phyloP scores from a whole-genome alignment of 2,329 filamentous ascomycete species.

The Colletotrichum sp. region DNA sequence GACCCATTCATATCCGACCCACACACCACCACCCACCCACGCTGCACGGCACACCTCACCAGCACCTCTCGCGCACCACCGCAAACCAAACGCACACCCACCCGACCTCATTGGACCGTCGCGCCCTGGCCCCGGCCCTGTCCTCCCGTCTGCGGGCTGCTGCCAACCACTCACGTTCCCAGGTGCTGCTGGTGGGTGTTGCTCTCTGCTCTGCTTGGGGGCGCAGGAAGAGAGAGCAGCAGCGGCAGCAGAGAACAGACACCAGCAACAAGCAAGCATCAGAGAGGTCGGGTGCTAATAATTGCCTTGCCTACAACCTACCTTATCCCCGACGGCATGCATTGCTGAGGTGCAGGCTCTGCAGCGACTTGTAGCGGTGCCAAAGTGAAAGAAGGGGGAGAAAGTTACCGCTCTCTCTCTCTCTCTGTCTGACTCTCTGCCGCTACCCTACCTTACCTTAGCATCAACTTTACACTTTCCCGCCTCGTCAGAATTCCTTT shows the following conservation, averaged over 20 bases:
- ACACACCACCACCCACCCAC: neutral
- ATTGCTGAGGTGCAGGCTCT: neutral
- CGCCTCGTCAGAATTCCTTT: conserved; percentile 8
- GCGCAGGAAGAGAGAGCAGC: neutral
- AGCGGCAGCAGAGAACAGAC: neutral
- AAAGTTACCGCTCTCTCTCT: conserved; percentile 6
- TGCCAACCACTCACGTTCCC: neutral
- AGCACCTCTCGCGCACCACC: neutral
- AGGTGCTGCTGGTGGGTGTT: neutral
- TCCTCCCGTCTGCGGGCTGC: neutral
- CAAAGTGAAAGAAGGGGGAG: neutral
- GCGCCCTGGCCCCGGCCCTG: neutral
- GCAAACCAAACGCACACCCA: neutral
- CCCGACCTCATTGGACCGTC: neutral
- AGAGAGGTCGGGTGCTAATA: neutral
- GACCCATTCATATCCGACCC: conserved; percentile 6
- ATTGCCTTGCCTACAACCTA: neutral
- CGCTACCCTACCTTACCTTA: neutral
- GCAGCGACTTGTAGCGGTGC: neutral
- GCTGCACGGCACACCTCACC: neutral
- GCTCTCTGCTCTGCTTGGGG: neutral
- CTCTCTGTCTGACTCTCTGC: neutral
- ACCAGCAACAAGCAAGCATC: neutral
- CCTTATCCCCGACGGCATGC: neutral
- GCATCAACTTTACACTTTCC: conserved; percentile 18